These are phyloP conservation scores for Aspergillus biplanus DNA, from an alignment of 495 filamentous ascomycete species.

Conservation along the genomic window DNA sequence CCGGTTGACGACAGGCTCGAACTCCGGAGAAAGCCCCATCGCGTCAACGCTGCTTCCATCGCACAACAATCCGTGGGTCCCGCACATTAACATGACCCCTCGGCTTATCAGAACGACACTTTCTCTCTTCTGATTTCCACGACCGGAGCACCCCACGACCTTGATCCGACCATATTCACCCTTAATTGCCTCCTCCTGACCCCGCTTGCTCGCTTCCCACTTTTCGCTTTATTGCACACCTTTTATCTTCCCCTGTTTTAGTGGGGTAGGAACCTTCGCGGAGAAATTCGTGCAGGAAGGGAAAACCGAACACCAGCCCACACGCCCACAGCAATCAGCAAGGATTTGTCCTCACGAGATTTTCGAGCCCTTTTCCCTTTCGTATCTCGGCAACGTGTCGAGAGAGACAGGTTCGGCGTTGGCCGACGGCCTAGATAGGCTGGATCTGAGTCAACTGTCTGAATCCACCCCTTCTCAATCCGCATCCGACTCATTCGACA, in stretches of 20 bases:
- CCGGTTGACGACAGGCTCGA: background rate
- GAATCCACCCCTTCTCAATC: slow-evolving; percentile 53
- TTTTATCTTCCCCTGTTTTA: too few species aligned
- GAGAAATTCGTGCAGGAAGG: too few species aligned
- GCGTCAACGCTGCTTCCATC: slow-evolving; percentile 32
- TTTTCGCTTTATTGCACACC: too few species aligned
- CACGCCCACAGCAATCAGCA: slow-evolving; percentile 28
- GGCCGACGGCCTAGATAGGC: slow-evolving; percentile 56
- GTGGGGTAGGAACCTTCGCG: too few species aligned
- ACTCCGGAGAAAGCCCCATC: slow-evolving; percentile 7
- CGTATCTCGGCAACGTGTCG: slow-evolving; percentile 54
- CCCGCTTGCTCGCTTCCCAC: too few species aligned
- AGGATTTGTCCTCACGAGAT: background rate
- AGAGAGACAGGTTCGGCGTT: slow-evolving; percentile 56
- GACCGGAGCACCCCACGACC: background rate
- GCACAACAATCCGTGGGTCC: slow-evolving; percentile 47
- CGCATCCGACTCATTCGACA: slow-evolving; percentile 54
- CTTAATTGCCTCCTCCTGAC: background rate
- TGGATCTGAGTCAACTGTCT: slow-evolving; percentile 56
- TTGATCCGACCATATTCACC: background rate
- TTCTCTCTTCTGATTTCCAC: slow-evolving; percentile 24
- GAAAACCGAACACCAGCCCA: slow-evolving; percentile 19
- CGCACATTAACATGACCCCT: slow-evolving; percentile 43
- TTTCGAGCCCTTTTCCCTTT: slow-evolving; percentile 17
- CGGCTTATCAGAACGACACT: slow-evolving; percentile 27